Base-by-base conservation (phyloP, 2,329 filamentous ascomycete species). In the Colletotrichum spinosum region DNA sequence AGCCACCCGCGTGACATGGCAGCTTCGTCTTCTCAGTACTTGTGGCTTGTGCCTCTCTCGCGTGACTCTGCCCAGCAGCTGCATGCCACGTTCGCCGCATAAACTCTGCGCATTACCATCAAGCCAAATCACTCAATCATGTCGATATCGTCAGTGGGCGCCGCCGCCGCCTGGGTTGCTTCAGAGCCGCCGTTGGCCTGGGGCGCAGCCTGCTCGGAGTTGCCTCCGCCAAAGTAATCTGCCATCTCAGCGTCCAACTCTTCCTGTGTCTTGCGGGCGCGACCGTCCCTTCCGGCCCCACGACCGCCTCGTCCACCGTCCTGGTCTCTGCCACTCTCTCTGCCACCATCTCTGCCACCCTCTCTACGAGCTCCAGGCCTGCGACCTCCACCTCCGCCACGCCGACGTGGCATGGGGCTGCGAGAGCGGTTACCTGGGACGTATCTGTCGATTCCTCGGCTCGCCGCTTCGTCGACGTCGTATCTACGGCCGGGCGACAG, bases 231-330 rank as follows among this genome's bases (percentile, higher is more conserved):
- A 83, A 93, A 97, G 78, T 97, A 97, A 74, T 97, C 93, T 37
- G 90, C 93, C 94, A 97, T 97, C 79, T 97, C 94, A n/a, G 92
- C 93, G 76, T 97, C 94, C 45, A 97, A 83, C 76, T 97, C 93
- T 72, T 97, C 92, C 70, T 94, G 91, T 0, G 94, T 97, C 86
- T 97, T 97, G 79, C 88, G 91, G 2, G 89, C 84, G 53, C 92
- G 86, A 44, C 86, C 85, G 57, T 82, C 79, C 25, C 77, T 77
- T 34, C 58, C 48, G 11, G 39, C 46, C 9, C 54, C 54, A 15
- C 54, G 42, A 34, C 44, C 45, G 8, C 55, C 55, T 9, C 46
- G 46, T 33, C 76, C 80, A 69, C 78, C 80, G 67, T 77, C 74
- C 51, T 67, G 63, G 13, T 72, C 69, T 51, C 71, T 71, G 50